Conservation (phyloP, 768 basidiomycete species). For the Tremella fuciformis region DNA sequence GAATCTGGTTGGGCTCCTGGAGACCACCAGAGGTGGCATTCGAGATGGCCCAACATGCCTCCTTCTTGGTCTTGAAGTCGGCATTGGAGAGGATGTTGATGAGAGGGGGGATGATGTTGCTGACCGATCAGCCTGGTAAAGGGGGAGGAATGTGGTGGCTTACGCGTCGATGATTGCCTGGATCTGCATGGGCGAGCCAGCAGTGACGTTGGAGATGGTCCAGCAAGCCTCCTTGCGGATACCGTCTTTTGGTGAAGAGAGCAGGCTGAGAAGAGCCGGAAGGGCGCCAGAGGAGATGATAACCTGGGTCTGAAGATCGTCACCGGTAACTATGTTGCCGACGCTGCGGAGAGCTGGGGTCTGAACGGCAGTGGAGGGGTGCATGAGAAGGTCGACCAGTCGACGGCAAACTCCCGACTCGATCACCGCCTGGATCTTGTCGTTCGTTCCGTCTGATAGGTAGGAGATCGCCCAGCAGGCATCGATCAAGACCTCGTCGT, state of each 20-base stretch:
- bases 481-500: conserved; percentile 98
- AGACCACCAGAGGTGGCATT: conserved; percentile 98
- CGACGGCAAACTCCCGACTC: conserved; percentile 96
- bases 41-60: conserved; percentile 99
- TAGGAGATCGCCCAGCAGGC: conserved; percentile 99
- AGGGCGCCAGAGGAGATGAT: conserved; percentile 97
- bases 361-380: conserved; percentile 76
- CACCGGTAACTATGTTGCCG: conserved; percentile 98
- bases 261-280: conserved; percentile 83
- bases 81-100: conserved; percentile 97
- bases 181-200: conserved; percentile 94
- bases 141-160: conserved; percentile 50
- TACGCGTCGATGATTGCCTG: conserved; percentile 94
- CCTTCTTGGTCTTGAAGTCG: conserved; percentile 99
- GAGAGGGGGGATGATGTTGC: conserved; percentile 82
- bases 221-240: conserved; percentile 99
- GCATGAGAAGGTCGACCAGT: conserved; percentile 93
- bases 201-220: conserved; percentile 99
- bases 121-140: conserved; percentile 13
- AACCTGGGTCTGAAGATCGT: conserved; percentile 98
- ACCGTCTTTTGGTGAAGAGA: conserved; percentile 96
- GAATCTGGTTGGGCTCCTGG: conserved; percentile 93
- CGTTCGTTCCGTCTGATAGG: conserved; percentile 96
- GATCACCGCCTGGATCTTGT: conserved; percentile 99
- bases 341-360: conserved; percentile 97